These are phyloP conservation scores for Aspergillus unguis DNA, from an alignment of 2,329 filamentous ascomycete genomes.

Conservation along the genomic window DNA sequence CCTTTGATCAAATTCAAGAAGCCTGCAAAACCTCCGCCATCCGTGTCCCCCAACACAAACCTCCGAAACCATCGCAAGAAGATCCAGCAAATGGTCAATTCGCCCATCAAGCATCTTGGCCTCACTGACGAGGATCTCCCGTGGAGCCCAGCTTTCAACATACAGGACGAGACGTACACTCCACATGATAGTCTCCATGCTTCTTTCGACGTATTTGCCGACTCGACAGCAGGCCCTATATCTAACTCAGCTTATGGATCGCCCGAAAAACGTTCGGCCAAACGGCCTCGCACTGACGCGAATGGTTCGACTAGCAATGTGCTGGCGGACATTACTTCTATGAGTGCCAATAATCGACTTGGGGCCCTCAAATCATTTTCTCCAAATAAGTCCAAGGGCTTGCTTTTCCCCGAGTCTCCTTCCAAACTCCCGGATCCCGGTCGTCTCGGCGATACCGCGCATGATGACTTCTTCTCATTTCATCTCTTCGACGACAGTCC, in stretches of 20 bases:
- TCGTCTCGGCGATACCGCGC: constrained; percentile 35
- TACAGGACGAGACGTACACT: constrained; percentile 45
- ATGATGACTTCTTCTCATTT: constrained; percentile 49
- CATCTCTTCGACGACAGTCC: constrained; percentile 45
- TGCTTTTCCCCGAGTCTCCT: constrained; percentile 40
- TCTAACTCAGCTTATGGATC: constrained; percentile 47
- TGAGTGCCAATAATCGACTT: constrained; percentile 35
- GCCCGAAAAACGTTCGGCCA: constrained; percentile 53
- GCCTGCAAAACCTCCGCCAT: constrained; percentile 63
- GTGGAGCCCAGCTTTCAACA: constrained; percentile 51
- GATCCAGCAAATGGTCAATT: constrained; percentile 77
- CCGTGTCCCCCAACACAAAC: constrained; percentile 89
- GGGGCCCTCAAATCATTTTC: constrained; percentile 33
- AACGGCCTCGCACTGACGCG: constrained; percentile 51
- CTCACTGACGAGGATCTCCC: constrained; percentile 41
- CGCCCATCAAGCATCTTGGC: constrained; percentile 57
- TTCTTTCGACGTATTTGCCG: constrained; percentile 56
- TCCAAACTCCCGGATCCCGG: constrained; percentile 35
- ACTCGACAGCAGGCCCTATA: constrained; percentile 36
- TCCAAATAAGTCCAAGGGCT: constrained; percentile 30
- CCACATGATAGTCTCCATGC: constrained; percentile 44
- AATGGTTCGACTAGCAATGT: constrained; percentile 49
- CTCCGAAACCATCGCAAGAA: constrained; percentile 81
- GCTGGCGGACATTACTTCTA: constrained; percentile 46
- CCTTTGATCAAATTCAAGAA: constrained; percentile 78